phyloP scores from a whole-genome alignment of 2,329 filamentous ascomycete species.

The Trichoderma brevicompactum region DNA sequence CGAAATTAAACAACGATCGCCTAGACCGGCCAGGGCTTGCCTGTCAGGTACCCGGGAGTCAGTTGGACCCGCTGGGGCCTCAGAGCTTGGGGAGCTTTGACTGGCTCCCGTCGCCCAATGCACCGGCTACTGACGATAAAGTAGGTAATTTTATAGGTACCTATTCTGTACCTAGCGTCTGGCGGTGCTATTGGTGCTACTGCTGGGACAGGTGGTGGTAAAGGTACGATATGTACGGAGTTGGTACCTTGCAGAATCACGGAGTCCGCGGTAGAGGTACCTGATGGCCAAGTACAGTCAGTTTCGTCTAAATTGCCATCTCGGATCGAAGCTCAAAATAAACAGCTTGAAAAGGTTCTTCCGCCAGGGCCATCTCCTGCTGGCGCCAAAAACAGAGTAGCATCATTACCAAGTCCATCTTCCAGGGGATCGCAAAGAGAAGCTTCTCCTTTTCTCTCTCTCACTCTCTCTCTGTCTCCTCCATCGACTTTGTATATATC shows the following conservation, averaged over 20 bases:
- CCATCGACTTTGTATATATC: no score
- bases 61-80: no score
- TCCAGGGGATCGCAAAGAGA: no score
- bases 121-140: neutral
- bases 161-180: no score
- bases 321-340: neutral
- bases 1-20: neutral
- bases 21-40: neutral
- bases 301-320: slow-evolving; percentile 8
- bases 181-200: no score
- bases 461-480: no score
- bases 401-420: neutral
- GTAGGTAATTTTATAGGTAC: no score
- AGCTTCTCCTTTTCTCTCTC: no score
- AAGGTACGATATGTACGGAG: no score
- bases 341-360: neutral
- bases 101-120: neutral
- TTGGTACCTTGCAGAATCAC: neutral
- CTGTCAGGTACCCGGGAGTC: neutral
- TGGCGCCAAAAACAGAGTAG: neutral
- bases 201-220: no score
- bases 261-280: neutral
- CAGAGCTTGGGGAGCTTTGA: neutral
- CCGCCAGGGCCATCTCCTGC: no score
- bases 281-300: no score